phyloP scores from a whole-genome alignment of 768 basidiomycete genomes.

The Paxillus involutus region DNA sequence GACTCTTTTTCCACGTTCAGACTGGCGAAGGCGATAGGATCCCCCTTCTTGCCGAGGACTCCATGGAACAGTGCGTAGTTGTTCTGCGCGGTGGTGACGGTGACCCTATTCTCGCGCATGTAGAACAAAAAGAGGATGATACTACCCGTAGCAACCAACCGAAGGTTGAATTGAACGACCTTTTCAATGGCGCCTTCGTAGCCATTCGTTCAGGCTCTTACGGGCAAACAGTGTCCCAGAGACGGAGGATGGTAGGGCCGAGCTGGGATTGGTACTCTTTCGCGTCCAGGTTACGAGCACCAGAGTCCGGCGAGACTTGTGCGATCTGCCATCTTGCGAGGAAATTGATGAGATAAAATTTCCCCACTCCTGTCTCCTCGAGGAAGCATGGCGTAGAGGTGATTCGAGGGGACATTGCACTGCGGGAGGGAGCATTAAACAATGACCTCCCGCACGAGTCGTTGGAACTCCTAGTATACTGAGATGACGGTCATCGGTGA shows the following conservation, averaged over 20 bases:
- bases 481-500: conserved; percentile 2
- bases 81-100: conserved; percentile 16
- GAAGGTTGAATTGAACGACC: conserved; percentile 21
- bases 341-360: conserved; percentile 13
- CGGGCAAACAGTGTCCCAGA: conserved; percentile 25
- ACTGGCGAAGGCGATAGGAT: too few relatives aligned
- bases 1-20: conserved; percentile 24
- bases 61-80: conserved; percentile 30
- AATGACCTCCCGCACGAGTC: background rate
- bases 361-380: conserved; percentile 34
- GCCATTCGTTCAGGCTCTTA: conserved; percentile 6
- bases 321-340: conserved; percentile 1
- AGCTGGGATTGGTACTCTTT: conserved; percentile 15
- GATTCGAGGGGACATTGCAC: background rate
- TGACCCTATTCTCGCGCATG: conserved; percentile 32
- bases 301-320: conserved; percentile 2
- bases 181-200: conserved; percentile 11
- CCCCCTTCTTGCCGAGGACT: conserved; percentile 15
- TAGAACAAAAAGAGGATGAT: conserved; percentile 36
- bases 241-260: background rate
- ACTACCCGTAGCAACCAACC: conserved; percentile 20
- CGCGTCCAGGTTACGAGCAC: conserved; percentile 28
- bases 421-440: background rate
- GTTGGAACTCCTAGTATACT: background rate
- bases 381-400: conserved; percentile 30